Base-by-base conservation (phyloP, 441 rosid genomes). In the Metrosideros polymorpha region DNA sequence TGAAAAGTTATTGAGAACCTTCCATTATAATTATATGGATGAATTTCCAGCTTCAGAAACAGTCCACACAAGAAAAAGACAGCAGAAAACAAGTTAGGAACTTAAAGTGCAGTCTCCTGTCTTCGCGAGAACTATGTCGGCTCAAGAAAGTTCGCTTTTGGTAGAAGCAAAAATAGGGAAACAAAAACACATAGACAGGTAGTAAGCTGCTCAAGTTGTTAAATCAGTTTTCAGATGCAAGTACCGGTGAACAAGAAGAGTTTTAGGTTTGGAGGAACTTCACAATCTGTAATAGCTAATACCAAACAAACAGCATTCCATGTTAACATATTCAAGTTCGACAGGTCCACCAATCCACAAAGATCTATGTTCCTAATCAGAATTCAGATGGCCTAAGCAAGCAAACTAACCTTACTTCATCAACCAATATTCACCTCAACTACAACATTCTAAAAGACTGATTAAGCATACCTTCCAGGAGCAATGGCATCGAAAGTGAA, bases 401-500 rank as follows among this genome's bases (percentile, higher is more conserved):
- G 79, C 47, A 71, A 71, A 71, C 47, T 9, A 18, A 71, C 79
- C 14, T 71, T 71, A 22, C 45, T 71, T 39, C 15, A 71, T 71
- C 79, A 71, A 42, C 47, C 17, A 22, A 19, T 71, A 71, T 71
- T 71, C n/a, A 71, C 47, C 45, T 22, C 47, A 22, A 10, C 79
- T 35, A 35, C 79, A 71, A 71, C 79, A 39, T 35, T 22, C 39
- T 71, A 35, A 15, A 18, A 87, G 25, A 27, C 22, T 42, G 22
- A 53, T 19, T 7, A 43, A 42, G 8, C 71, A 30, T 82, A 90
- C 91, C 91, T 88, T 86, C 91, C 91, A 10, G 90, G 91, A 9
- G 86, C 89, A 83, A 88, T 86, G 82, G 91, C 91, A 83, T 90
- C 91, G 82, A 85, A 88, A 30, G 87, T 85, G 86, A 90, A 90